A percentile compares a stretch with the other conserved stretches of the same genome.
Evolutionary conservation across 148 eudicot genomes (phyloP).

Genomic region (Spergularia bocconei): DNA sequence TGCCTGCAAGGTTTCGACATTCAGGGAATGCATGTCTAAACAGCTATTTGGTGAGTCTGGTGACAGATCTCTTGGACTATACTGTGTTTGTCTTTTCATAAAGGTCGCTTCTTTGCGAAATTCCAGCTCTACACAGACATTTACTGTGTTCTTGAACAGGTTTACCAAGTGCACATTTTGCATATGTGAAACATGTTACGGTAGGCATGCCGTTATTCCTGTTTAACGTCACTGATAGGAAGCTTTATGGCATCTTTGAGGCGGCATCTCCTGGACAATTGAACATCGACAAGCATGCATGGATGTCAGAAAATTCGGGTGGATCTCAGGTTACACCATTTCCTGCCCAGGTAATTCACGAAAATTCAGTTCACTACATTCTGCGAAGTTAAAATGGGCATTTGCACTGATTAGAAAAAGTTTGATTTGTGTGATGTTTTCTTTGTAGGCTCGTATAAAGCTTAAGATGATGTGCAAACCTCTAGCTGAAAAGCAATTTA

Average conservation of each 20-base stretch:
- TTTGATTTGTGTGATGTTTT: neutral
- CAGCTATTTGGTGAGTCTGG: conserved; percentile 51
- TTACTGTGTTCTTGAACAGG: conserved; percentile 39
- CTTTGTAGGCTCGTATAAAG: conserved; percentile 47
- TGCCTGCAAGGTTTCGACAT: conserved; percentile 60
- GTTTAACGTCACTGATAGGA: conserved; percentile 63
- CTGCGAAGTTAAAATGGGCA: neutral
- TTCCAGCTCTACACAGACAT: neutral
- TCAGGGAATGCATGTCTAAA: conserved; percentile 45
- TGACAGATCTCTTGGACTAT: neutral
- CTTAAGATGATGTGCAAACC: conserved; percentile 43
- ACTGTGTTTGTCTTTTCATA: neutral
- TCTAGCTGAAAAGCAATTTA: conserved; percentile 51
- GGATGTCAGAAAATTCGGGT: conserved; percentile 37
- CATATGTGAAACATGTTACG: conserved; percentile 53
- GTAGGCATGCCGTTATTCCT: conserved; percentile 58
- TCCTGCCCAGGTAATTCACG: conserved; percentile 61
- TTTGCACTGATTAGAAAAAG: neutral
- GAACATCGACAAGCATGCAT: conserved; percentile 47
- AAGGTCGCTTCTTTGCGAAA: neutral
- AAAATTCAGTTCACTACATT: neutral
- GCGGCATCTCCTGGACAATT: conserved; percentile 52
- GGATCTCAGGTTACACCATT: conserved; percentile 37
- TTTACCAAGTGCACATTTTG: conserved; percentile 47
- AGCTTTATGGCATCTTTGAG: conserved; percentile 69